phyloP scores from a whole-genome alignment of 1,284 basidiomycete genomes.

The Vanrija pseudolonga region DNA sequence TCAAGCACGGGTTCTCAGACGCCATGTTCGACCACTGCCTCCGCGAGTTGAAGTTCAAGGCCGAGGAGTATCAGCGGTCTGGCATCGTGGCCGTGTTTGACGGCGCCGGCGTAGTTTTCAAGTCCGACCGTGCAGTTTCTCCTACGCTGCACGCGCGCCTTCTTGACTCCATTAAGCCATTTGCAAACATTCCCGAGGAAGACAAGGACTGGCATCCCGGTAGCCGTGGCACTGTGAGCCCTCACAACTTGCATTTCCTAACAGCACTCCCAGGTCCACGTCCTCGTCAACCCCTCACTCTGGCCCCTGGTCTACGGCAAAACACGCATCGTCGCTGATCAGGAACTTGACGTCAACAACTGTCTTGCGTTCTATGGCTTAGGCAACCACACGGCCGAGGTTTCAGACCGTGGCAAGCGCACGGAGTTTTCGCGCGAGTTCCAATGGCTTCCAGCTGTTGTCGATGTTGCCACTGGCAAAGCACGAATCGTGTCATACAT shows the following conservation, averaged over 20 bases:
- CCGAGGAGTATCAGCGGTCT: not conserved
- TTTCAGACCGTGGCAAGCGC: not conserved
- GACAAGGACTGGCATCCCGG: conserved; percentile 8
- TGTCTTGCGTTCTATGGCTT: not conserved
- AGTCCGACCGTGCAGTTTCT: not conserved
- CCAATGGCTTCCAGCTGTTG: conserved; percentile 15
- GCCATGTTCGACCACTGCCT: conserved; percentile 4
- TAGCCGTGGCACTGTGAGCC: not conserved
- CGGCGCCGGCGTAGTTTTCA: not conserved
- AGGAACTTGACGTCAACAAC: not conserved
- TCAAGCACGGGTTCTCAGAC: conserved; percentile 2
- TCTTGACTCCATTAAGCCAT: not conserved
- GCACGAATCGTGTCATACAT: conserved; percentile 7
- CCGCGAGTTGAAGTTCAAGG: conserved; percentile 5
- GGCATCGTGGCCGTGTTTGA: conserved; percentile 2
- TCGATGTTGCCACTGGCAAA: not conserved
- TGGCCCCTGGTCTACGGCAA: conserved; percentile 14
- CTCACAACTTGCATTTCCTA: not conserved
- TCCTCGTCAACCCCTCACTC: conserved; percentile 13
- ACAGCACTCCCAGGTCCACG: not conserved
- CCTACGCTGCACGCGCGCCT: not conserved
- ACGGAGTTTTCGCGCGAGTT: conserved; percentile 6
- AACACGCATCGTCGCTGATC: conserved; percentile 4
- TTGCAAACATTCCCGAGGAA: conserved; percentile 1
- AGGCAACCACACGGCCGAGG: not conserved